A percentile compares a stretch with the other conserved stretches of the same genome.
phyloP scores from a whole-genome alignment of 2,329 filamentous ascomycete species.

The Penicillium sp. region DNA sequence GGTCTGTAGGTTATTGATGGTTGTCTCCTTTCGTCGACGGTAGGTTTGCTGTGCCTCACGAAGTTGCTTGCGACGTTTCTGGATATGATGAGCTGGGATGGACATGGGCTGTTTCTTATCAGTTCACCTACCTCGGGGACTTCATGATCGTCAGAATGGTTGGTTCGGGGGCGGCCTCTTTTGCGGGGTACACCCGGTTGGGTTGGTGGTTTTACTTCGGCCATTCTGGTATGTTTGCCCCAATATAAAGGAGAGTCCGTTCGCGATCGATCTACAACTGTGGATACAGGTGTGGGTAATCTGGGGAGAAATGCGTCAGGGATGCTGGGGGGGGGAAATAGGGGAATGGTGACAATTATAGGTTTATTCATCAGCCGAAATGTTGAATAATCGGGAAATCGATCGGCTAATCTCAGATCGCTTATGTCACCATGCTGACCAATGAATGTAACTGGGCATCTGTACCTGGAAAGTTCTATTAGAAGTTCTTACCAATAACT shows the following conservation, averaged over 20 bases:
- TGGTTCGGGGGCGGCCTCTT: slow-evolving; percentile 24
- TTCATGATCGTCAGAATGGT: slow-evolving; percentile 19
- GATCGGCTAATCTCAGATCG: neutral
- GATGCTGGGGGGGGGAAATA: neutral
- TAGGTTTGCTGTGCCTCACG: slow-evolving; percentile 28
- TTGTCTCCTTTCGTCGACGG: slow-evolving; percentile 27
- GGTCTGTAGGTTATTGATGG: slow-evolving; percentile 23
- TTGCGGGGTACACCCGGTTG: slow-evolving; percentile 18
- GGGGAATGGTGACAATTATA: neutral
- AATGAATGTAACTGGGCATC: too few relatives aligned
- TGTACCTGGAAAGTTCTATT: too few relatives aligned
- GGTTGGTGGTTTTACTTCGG: neutral
- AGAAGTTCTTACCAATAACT: too few relatives aligned
- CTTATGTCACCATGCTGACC: neutral
- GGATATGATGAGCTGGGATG: slow-evolving; percentile 8
- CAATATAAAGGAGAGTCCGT: neutral
- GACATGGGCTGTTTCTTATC: neutral
- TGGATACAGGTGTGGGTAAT: neutral
- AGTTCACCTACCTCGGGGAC: slow-evolving; percentile 22
- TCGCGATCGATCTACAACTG: neutral
- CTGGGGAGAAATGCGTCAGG: neutral
- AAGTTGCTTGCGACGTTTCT: slow-evolving; percentile 29
- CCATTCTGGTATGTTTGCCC: neutral
- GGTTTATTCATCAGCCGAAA: slow-evolving; percentile 1
- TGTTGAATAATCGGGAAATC: slow-evolving; percentile 19